A percentile compares a stretch with the other conserved stretches of the same genome.
Evolutionary conservation across 768 basidiomycete species (phyloP).

Genomic region (Rhizopogon salebrosus): DNA sequence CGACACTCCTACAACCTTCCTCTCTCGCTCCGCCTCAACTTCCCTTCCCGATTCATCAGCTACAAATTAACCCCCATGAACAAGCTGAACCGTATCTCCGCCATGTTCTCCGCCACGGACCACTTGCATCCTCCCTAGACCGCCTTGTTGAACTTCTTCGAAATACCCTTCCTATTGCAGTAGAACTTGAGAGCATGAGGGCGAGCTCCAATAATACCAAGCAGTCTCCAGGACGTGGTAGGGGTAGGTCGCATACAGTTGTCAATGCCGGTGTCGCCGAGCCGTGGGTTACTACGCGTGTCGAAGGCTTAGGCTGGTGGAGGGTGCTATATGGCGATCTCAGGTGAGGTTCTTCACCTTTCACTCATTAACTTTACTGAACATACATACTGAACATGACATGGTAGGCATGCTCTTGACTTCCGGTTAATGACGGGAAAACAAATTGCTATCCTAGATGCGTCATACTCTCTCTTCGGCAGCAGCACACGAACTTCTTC

Average conservation of each 20-base stretch:
- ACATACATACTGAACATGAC: background rate
- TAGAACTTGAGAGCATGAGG: conserved; percentile 55
- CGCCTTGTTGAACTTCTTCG: conserved; percentile 64
- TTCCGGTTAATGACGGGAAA: conserved; percentile 67
- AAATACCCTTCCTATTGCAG: conserved; percentile 73
- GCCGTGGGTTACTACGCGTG: conserved; percentile 54
- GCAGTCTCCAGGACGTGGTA: background rate
- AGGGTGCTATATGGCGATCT: conserved; percentile 66
- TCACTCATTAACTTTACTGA: background rate
- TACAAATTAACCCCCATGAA: conserved; percentile 65
- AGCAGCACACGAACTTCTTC: background rate
- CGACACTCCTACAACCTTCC: conserved; percentile 6
- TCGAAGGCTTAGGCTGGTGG: conserved; percentile 82
- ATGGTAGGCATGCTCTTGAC: conserved; percentile 66
- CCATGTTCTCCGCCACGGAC: conserved; percentile 63
- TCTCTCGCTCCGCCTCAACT: conserved; percentile 23
- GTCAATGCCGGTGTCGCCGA: conserved; percentile 11
- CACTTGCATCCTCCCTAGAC: conserved; percentile 59
- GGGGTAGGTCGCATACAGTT: conserved; percentile 16
- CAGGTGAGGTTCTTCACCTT: conserved; percentile 36
- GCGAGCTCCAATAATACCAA: conserved; percentile 29
- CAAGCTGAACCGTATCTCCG: conserved; percentile 75
- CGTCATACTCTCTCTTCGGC: conserved; percentile 52
- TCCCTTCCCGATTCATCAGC: conserved; percentile 22
- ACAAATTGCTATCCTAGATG: conserved; percentile 71